Evolutionary conservation across 2,329 filamentous ascomycete species (phyloP), one percentile per base, ranked within the genome.

Genomic region (Alternaria atra): DNA sequence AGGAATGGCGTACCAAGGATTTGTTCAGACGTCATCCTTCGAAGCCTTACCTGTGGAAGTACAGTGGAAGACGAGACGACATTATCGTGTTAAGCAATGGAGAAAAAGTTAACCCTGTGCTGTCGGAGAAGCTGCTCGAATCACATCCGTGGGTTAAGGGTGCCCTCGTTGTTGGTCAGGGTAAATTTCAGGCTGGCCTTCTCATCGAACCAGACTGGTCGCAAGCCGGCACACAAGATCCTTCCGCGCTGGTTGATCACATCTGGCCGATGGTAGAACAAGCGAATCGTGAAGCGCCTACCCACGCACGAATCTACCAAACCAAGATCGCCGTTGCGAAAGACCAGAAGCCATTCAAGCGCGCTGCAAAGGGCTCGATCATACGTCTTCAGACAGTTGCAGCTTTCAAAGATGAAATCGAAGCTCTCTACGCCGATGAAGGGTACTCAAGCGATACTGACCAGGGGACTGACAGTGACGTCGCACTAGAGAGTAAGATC

Each of bases 51-150:
- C 40, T 69, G 1, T 70, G 69, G 69, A 64, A 65, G 17, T 72
- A 68, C 37, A 54, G 43, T 7, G 79, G 79, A 0, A 67, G 80
- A 6, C 71, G 70, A 32, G 72, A 74, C 20, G 80, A 81, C 50
- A 48, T 75, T 0, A 65, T 77, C 10, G 72, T 77, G 5, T 62
- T 77, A 2, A 64, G 64, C 12, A 76, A 71, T 23, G 74, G 74
- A 6, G 74, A 76, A 56, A 77, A 76, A 32, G 65, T 75, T 29
- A 65, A 63, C 13, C 74, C 73, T 29, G 61, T 68, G 5, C 9
- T 55, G 5, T 55, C 67, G 12, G 72, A 77, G 37, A 47, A 60
- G 7, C 29, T 52, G 1, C 42, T 77, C 2, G 57, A 63, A 20
- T 50, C 53, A 13, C 53, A 70, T 39, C 48, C 56, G 0, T 35